Evolutionary conservation across 2,329 filamentous ascomycete genomes (phyloP).

Genomic region (Xylaria arbuscula): DNA sequence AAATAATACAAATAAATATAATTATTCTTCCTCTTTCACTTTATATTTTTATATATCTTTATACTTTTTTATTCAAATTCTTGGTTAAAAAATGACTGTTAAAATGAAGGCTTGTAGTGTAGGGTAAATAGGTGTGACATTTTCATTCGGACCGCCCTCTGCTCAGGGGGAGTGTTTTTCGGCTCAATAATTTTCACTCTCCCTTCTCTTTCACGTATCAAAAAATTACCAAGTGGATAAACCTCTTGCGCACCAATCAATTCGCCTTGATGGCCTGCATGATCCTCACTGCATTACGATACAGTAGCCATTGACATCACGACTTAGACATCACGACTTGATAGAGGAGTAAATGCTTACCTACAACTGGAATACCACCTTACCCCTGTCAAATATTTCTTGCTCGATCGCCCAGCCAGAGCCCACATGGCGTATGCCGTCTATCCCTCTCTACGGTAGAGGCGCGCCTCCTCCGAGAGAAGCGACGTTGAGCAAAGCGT

Average conservation of each 20-base stretch:
- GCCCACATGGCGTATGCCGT: constrained; percentile 28
- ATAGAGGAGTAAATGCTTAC: constrained; percentile 29
- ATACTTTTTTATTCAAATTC: no score
- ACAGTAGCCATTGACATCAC: constrained; percentile 21
- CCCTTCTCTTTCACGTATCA: neutral
- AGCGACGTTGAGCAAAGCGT: constrained; percentile 6
- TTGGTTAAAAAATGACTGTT: no score
- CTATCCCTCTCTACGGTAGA: constrained; percentile 8
- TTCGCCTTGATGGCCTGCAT: constrained; percentile 30
- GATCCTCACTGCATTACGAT: constrained; percentile 24
- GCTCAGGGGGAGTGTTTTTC: no score
- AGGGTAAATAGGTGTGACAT: no score
- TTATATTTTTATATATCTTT: no score
- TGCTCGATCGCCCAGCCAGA: constrained; percentile 19
- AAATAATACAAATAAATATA: no score
- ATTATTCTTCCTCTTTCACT: no score
- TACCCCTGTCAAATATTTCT: constrained; percentile 31
- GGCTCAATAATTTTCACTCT: constrained; percentile 21
- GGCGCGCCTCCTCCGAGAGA: constrained; percentile 11
- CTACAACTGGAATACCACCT: constrained; percentile 8
- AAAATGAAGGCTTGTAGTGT: no score
- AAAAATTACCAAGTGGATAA: constrained; percentile 40
- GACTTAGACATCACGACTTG: constrained; percentile 1
- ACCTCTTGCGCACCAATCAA: constrained; percentile 22
- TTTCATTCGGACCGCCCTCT: no score